A percentile compares a stretch with the other conserved stretches of the same genome.
Conservation (phyloP, 768 basidiomycete genomes). For the Pisolithus marmoratus region DNA sequence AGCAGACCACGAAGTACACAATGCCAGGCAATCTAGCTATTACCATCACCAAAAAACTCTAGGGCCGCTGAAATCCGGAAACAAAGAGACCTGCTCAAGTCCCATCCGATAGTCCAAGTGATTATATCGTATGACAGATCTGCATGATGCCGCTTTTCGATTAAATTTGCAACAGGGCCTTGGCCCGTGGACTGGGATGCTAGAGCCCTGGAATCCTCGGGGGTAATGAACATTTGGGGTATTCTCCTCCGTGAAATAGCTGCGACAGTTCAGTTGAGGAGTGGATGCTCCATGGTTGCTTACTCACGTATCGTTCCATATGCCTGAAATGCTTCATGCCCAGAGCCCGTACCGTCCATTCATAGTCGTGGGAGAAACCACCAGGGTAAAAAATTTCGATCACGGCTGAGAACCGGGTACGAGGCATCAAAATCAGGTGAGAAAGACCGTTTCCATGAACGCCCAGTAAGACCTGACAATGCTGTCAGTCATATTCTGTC, state of each 20-base stretch:
- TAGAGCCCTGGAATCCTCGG: constrained; percentile 76
- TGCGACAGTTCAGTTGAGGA: background rate
- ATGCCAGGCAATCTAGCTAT: too few species aligned
- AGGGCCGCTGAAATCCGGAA: background rate
- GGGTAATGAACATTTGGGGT: constrained; percentile 61
- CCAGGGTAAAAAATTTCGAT: constrained; percentile 80
- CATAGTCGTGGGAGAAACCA: constrained; percentile 83
- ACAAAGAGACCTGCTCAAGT: background rate
- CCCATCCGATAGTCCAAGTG: background rate
- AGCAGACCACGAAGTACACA: too few species aligned
- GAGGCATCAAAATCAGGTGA: constrained; percentile 81
- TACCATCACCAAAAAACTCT: too few species aligned
- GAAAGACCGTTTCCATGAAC: constrained; percentile 81
- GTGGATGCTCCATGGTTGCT: background rate
- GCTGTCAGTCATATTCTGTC: background rate
- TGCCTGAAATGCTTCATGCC: constrained; percentile 70
- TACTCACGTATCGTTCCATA: constrained; percentile 77
- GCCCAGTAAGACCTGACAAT: constrained; percentile 55
- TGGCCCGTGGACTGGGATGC: constrained; percentile 68
- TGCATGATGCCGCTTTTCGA: constrained; percentile 61
- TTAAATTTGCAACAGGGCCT: constrained; percentile 57
- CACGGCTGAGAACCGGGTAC: constrained; percentile 67
- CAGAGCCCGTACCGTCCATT: constrained; percentile 72
- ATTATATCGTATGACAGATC: constrained; percentile 4
- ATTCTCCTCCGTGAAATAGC: constrained; percentile 25